These are phyloP conservation scores for Pezicula carpinea DNA, from an alignment of 2,329 filamentous ascomycete genomes.

Conservation along the genomic window DNA sequence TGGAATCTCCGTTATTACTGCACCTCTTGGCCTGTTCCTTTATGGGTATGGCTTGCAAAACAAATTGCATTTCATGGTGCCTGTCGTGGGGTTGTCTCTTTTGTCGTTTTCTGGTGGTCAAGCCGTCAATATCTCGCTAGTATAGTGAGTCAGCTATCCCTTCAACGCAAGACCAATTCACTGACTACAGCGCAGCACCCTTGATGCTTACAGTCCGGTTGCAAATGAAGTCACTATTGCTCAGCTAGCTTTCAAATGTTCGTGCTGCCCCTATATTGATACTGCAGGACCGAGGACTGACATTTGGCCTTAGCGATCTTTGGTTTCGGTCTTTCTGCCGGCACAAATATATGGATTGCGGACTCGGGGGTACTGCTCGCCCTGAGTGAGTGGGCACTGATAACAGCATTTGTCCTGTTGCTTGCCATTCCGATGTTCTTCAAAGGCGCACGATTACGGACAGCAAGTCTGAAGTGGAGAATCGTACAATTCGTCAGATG, in stretches of 20 bases:
- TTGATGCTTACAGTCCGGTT: slow-evolving; percentile 15
- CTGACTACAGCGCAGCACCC: slow-evolving; percentile 1
- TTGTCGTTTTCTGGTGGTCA: slow-evolving; percentile 12
- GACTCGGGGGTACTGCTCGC: slow-evolving; percentile 5
- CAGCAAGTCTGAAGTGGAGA: slow-evolving; percentile 11
- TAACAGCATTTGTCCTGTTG: slow-evolving; percentile 4
- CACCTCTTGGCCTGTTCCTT: slow-evolving; percentile 27
- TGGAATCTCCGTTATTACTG: slow-evolving; percentile 24
- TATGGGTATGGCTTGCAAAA: slow-evolving; percentile 31
- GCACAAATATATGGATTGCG: slow-evolving; percentile 12
- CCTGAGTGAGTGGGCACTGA: slow-evolving; percentile 8
- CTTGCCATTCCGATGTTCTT: slow-evolving; percentile 12
- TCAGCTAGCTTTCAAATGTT: slow-evolving; percentile 14
- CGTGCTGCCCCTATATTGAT: not conserved
- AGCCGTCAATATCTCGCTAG: slow-evolving; percentile 16
- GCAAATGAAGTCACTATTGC: slow-evolving; percentile 13
- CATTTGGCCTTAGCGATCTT: slow-evolving; percentile 4
- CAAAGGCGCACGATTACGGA: slow-evolving; percentile 8
- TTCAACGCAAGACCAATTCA: not conserved
- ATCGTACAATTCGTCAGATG: slow-evolving; percentile 5
- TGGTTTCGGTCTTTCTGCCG: slow-evolving; percentile 11
- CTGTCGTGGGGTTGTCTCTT: slow-evolving; percentile 9
- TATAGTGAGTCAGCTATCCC: slow-evolving; percentile 3
- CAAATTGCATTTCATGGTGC: slow-evolving; percentile 15
- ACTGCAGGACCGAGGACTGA: not conserved